A percentile compares a stretch with the other conserved stretches of the same genome.
These are phyloP conservation scores for Jacaranda mimosifolia DNA, from an alignment of 257 asterid species.

Conservation along the genomic window DNA sequence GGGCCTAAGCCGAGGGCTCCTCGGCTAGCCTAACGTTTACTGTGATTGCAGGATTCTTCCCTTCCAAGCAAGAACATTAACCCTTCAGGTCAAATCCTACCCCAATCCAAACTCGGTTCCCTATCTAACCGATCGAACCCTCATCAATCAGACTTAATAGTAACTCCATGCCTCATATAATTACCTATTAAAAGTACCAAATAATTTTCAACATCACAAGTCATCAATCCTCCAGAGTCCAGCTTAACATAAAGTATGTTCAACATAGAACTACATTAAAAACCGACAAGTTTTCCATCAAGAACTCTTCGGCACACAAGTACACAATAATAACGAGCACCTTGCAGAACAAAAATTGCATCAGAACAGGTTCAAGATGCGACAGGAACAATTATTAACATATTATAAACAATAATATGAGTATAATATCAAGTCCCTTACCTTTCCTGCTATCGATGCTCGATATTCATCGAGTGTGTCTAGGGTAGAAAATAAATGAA, in stretches of 20 bases:
- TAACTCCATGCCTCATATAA: neutral
- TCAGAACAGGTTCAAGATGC: neutral
- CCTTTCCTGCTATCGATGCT: constrained; percentile 73
- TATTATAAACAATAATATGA: constrained; percentile 24
- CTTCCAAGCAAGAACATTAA: too few species aligned
- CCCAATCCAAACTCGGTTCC: too few species aligned
- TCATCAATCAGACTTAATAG: neutral
- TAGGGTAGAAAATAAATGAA: constrained; percentile 72
- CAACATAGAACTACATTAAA: constrained; percentile 7
- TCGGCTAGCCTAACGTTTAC: too few species aligned
- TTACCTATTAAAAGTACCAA: neutral
- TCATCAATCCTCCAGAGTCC: neutral
- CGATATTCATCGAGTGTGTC: constrained; percentile 89
- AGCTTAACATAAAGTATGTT: neutral
- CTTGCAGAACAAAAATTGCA: constrained; percentile 1
- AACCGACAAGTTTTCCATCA: constrained; percentile 13
- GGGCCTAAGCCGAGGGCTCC: too few species aligned
- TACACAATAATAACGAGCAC: constrained; percentile 5
- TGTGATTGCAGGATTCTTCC: too few species aligned
- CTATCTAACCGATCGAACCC: too few species aligned
- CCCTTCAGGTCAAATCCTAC: too few species aligned
- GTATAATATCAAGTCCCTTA: constrained; percentile 38
- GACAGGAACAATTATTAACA: constrained; percentile 3
- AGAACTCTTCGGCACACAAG: neutral
- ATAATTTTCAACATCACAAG: neutral